A percentile compares a stretch with the other conserved stretches of the same genome.
Conservation (phyloP, 164 flowering plant species). For the grape (Vitis vinifera) region DNA sequence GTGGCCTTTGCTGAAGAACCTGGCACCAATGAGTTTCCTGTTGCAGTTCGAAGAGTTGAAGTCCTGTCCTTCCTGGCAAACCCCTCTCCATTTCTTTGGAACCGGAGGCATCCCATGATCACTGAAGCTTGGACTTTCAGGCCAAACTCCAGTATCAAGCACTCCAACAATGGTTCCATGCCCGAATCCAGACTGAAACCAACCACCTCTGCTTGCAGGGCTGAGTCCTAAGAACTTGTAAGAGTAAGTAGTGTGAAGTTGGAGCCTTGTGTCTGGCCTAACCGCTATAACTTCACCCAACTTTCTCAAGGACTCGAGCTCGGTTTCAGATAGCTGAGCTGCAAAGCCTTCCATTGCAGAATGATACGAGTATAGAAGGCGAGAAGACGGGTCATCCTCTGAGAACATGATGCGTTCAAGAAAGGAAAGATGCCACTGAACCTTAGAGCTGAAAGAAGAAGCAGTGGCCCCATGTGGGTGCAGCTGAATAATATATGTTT, state of each 20-base stretch:
- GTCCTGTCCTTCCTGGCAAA: conserved; percentile 66
- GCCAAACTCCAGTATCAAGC: conserved; percentile 94
- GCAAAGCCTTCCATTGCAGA: conserved; percentile 89
- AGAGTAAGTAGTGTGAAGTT: conserved; percentile 74
- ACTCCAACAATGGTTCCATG: conserved; percentile 73
- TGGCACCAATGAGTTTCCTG: conserved; percentile 82
- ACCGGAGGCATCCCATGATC: conserved; percentile 67
- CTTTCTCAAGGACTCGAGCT: conserved; percentile 32
- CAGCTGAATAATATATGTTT: conserved; percentile 80
- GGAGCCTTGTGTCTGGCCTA: conserved; percentile 49
- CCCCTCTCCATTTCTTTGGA: conserved; percentile 78
- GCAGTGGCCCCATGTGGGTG: conserved; percentile 50
- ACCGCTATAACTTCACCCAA: conserved; percentile 56
- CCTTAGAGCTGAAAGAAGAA: conserved; percentile 35
- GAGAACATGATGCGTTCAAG: conserved; percentile 37
- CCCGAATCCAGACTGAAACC: conserved; percentile 51
- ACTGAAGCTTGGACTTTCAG: conserved; percentile 84
- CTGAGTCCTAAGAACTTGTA: conserved; percentile 75
- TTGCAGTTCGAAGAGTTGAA: conserved; percentile 67
- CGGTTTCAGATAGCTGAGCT: conserved; percentile 56
- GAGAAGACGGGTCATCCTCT: conserved; percentile 47
- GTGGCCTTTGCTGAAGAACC: conserved; percentile 74
- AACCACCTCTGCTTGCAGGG: conserved; percentile 25
- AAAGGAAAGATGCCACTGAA: conserved; percentile 70
- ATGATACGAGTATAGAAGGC: conserved; percentile 71